phyloP scores from a whole-genome alignment of 225 moss, liverwort and hornwort species.

The Pseudisothecium myosuroides region DNA sequence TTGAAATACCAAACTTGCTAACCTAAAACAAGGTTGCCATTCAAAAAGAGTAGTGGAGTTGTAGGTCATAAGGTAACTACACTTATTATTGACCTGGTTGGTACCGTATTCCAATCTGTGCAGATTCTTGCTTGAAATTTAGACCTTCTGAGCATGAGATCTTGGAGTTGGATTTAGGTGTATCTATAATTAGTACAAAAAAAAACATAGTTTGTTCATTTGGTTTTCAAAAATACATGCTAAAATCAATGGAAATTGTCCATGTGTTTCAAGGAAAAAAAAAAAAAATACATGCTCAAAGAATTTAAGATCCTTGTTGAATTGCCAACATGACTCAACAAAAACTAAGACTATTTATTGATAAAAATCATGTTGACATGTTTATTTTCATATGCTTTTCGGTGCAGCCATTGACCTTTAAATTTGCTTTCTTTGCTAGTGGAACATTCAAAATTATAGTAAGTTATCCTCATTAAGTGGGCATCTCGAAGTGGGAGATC shows the following conservation, averaged over 20 bases:
- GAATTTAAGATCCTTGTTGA: not conserved
- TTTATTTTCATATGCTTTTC: not conserved
- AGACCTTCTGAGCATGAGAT: not conserved
- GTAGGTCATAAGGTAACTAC: not conserved
- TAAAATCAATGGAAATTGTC: too few relatives aligned
- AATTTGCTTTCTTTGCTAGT: not conserved
- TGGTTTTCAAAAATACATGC: not conserved
- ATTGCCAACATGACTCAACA: not conserved
- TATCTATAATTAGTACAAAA: not conserved
- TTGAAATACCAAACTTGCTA: not conserved
- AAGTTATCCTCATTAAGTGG: not conserved
- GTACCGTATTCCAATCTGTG: not conserved
- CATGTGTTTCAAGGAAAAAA: too few relatives aligned
- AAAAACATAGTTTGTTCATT: not conserved
- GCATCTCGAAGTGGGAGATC: not conserved
- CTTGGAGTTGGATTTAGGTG: not conserved
- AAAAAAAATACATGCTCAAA: not conserved
- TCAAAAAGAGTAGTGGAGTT: not conserved
- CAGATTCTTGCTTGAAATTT: not conserved
- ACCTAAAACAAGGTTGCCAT: not conserved
- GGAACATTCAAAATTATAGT: not conserved
- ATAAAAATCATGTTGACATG: not conserved
- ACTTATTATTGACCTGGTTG: too few relatives aligned
- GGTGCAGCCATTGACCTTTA: not conserved
- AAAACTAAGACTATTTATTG: not conserved